These are phyloP conservation scores for Giardia duodenalis DNA, from an alignment of 208 protist species.

Conservation along the genomic window DNA sequence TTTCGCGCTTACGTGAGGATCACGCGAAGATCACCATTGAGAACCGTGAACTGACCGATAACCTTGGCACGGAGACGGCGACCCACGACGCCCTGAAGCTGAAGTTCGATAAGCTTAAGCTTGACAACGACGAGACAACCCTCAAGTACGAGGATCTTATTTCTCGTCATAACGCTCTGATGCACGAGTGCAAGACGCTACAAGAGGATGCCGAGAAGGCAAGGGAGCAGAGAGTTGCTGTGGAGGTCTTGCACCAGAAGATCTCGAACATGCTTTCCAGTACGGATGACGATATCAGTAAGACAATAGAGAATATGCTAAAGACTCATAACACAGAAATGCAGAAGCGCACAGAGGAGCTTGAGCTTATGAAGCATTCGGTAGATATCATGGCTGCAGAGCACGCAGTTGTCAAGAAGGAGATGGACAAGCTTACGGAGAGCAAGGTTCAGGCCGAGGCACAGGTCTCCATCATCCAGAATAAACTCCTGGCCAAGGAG, in stretches of 20 bases:
- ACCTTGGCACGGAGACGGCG: background rate
- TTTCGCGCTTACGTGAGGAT: background rate
- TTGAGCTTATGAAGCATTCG: background rate
- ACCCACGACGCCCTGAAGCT: background rate
- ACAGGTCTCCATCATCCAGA: background rate
- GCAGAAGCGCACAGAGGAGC: background rate
- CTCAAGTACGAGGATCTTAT: background rate
- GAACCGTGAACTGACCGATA: background rate
- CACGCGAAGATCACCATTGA: background rate
- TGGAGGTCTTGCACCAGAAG: background rate
- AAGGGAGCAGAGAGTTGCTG: background rate
- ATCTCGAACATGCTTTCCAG: background rate
- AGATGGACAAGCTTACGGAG: background rate
- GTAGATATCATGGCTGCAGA: background rate
- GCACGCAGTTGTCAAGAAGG: background rate
- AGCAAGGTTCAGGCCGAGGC: background rate
- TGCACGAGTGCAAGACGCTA: background rate
- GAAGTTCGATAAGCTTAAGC: background rate
- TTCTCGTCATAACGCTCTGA: background rate
- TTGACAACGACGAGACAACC: background rate
- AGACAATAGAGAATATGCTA: background rate
- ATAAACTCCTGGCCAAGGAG: background rate
- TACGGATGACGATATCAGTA: background rate
- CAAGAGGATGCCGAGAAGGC: background rate
- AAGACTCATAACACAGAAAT: background rate